Base-by-base conservation (phyloP, 2,329 filamentous ascomycete species). In the Ascochyta viciae-villosae region DNA sequence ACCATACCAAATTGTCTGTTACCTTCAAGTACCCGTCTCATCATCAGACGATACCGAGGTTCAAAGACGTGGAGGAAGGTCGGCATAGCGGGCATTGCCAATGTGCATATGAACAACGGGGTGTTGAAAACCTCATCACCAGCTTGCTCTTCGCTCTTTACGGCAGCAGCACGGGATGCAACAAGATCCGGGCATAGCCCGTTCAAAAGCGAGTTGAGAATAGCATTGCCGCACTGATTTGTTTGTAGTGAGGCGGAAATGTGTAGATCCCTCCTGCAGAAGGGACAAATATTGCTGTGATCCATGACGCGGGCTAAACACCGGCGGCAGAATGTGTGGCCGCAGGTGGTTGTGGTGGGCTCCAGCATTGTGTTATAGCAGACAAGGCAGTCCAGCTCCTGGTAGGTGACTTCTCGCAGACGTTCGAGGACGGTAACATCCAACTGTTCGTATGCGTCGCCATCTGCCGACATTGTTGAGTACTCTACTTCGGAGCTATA, bases 51-150 rank as follows among this genome's bases (percentile, higher is more conserved):
- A 72, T 96, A 96, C 6, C 90, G 85, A n/a, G 91, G 90, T 73
- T 96, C 93, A 70, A 96, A 96, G n/a, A 97, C 85, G 66, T 96
- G 90, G 3, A 96, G 79, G 64, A 95, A 95, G 0, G 91, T 93
- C 0, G 80, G 91, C 85, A 94, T 92, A 1, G 83, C 81, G 1
- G 93, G 93, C 64, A 95, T 94, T 0, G 91, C 85, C 8, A 96
- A 76, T 0, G 91, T 92, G 75, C 90, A 95, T 29, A 96, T 84
- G 64, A 96, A 96, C 0, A 96, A 79, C 0, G 74, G 73, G 4
- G 88, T 83, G 33, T 87, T 84, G 16, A 86, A 80, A 9, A 86
- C 85, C 4, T 83, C 82, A 26, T 78, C 67, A 1, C 81, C 80
- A 9, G 80, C 78, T 27, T 83, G 79, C 50, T 87, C 84, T 62